A percentile compares a stretch with the other conserved stretches of the same genome.
phyloP scores from a whole-genome alignment of 805 yeast genomes.

The Lipomyces yamadae region DNA sequence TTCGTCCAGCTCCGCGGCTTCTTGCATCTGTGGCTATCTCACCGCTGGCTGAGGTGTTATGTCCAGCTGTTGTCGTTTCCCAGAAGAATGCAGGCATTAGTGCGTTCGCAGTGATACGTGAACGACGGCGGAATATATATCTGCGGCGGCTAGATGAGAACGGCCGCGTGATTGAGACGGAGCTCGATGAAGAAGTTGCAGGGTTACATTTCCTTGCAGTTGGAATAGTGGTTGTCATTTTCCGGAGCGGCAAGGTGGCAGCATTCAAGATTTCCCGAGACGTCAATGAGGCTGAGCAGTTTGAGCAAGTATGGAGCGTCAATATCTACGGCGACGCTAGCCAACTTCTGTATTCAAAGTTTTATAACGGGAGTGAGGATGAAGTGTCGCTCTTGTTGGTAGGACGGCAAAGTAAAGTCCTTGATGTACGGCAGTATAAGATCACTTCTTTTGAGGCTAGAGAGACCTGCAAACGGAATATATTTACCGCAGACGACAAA shows the following conservation, averaged over 20 bases:
- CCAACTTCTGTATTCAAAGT: neutral
- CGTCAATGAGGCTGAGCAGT: conserved; percentile 5
- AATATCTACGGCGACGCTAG: neutral
- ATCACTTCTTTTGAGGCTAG: conserved; percentile 5
- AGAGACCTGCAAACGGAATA: conserved; percentile 15
- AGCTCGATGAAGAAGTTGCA: conserved; percentile 9
- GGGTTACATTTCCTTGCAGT: conserved; percentile 10
- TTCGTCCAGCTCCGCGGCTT: conserved; percentile 33
- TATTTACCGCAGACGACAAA: conserved; percentile 6
- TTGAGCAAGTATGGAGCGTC: conserved; percentile 7
- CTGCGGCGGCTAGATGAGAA: conserved; percentile 27
- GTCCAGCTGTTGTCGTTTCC: conserved; percentile 25
- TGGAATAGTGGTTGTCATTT: conserved; percentile 19
- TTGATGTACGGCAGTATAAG: conserved; percentile 21
- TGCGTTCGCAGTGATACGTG: conserved; percentile 27
- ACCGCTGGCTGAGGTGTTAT: conserved; percentile 32
- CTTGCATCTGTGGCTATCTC: conserved; percentile 33
- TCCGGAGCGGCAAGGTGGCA: conserved; percentile 20
- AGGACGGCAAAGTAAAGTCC: conserved; percentile 6
- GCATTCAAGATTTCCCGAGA: conserved; percentile 17
- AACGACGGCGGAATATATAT: conserved; percentile 21
- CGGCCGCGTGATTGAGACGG: conserved; percentile 20
- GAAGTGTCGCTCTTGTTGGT: conserved; percentile 15
- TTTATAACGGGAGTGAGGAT: neutral
- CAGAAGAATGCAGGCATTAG: conserved; percentile 11